These are phyloP conservation scores for Penicillium robsamsonii DNA, from an alignment of 495 filamentous ascomycete genomes.

Conservation along the genomic window DNA sequence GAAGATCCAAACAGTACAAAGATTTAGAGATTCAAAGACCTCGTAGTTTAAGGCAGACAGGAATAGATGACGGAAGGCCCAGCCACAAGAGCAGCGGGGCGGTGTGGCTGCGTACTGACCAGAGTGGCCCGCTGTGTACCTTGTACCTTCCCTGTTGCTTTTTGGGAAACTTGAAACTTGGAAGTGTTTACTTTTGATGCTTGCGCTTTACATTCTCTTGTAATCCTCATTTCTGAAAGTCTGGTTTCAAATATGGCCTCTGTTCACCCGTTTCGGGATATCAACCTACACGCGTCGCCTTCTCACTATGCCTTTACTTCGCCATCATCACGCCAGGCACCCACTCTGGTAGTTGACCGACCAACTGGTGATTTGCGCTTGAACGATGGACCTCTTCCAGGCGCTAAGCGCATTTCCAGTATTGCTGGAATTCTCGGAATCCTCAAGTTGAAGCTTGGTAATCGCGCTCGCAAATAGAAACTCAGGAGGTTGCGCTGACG, in stretches of 20 bases:
- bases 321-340: conserved; percentile 84
- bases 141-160: conserved; percentile 8
- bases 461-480: conserved; percentile 1
- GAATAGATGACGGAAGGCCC: conserved; percentile 33
- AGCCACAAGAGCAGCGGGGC: conserved; percentile 34
- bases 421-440: conserved; percentile 93
- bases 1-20: conserved; percentile 1
- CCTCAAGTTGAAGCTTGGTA: conserved; percentile 86
- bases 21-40: conserved; percentile 13
- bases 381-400: conserved; percentile 69
- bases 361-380: conserved; percentile 90
- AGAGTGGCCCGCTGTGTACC: conserved; percentile 19
- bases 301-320: conserved; percentile 96
- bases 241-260: conserved; percentile 49
- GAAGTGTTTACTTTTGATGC: not conserved
- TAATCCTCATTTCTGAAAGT: conserved; percentile 5
- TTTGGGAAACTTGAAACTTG: not conserved
- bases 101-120: conserved; percentile 29
- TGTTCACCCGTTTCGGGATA: conserved; percentile 84
- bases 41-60: conserved; percentile 21
- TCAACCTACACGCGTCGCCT: conserved; percentile 87
- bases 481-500: conserved; percentile 16
- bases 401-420: conserved; percentile 81
- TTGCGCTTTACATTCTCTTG: conserved; percentile 6
- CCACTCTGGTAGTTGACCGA: conserved; percentile 82